These are phyloP conservation scores for Epichloe sp. DNA, from an alignment of 2,329 filamentous ascomycete species.

Conservation along the genomic window DNA sequence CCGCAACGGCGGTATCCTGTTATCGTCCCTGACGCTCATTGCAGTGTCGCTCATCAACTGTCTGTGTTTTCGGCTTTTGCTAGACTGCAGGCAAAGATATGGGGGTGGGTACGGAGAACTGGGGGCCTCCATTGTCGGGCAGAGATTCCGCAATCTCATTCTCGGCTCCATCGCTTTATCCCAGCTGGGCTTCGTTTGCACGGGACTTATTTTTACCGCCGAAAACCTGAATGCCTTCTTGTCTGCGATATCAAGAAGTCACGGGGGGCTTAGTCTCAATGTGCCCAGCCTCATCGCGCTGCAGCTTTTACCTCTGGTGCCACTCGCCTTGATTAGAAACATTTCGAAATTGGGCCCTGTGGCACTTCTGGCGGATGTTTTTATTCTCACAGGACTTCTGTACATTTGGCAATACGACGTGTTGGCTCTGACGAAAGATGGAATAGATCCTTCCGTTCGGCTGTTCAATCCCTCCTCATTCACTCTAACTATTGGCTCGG, in stretches of 20 bases:
- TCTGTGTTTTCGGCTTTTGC: slow-evolving; percentile 57
- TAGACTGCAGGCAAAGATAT: slow-evolving; percentile 50
- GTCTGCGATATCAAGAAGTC: slow-evolving; percentile 41
- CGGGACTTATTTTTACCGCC: slow-evolving; percentile 64
- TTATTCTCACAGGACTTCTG: slow-evolving; percentile 54
- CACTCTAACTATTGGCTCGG: slow-evolving; percentile 57
- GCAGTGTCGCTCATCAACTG: slow-evolving; percentile 53
- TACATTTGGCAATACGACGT: slow-evolving; percentile 68
- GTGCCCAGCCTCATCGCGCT: slow-evolving; percentile 46
- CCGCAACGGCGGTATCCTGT: slow-evolving; percentile 63
- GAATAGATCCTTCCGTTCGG: slow-evolving; percentile 46
- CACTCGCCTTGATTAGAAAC: slow-evolving; percentile 57
- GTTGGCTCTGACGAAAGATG: slow-evolving; percentile 36
- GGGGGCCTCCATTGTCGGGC: slow-evolving; percentile 51
- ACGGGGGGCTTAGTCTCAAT: slow-evolving; percentile 38
- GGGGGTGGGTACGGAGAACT: slow-evolving; percentile 65
- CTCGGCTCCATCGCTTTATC: slow-evolving; percentile 59
- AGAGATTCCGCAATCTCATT: slow-evolving; percentile 50
- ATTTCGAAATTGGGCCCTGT: slow-evolving; percentile 60
- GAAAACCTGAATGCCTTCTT: slow-evolving; percentile 60
- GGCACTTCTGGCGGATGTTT: slow-evolving; percentile 57
- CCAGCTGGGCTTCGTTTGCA: slow-evolving; percentile 66
- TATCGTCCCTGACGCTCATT: slow-evolving; percentile 57
- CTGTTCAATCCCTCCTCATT: slow-evolving; percentile 58
- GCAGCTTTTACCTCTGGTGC: slow-evolving; percentile 51